Evolutionary conservation across 2,329 filamentous ascomycete genomes (phyloP), one percentile per base, ranked within the genome.

Genomic region (Onygena corvina): DNA sequence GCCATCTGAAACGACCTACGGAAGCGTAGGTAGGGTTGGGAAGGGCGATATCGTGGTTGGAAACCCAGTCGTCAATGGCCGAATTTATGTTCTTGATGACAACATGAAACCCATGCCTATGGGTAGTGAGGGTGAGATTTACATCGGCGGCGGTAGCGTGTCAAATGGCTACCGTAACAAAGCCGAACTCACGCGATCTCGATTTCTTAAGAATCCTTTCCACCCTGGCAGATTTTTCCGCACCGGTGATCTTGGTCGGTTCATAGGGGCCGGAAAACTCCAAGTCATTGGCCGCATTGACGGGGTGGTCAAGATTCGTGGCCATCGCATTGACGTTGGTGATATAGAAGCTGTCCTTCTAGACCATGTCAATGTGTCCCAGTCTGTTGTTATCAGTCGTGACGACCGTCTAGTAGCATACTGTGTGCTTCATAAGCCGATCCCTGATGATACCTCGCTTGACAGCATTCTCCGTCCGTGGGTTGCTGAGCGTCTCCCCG

Each of bases 101-200:
- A 30, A 68, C 1, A 44, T 61, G 35, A 50, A 64, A 2, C 63
- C 65, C 3, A 58, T 69, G 1, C 68, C 72, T 0, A 34, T 60
- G 11, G 71, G 71, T 0, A 45, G 63, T 1, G 56, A 64, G 0
- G 73, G 73, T 3, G 70, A 75, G 51, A 60, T 75, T 3, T 60
- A 40, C 25, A 60, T 75, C 27, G 66, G 57, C 18, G 60, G 62
- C 12, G 53, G 53, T 18, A 57, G 61, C 8, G 56, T 61, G 1
- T 49, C 58, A 2, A n/a, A 42, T 1, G 59, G 59, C 2, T 62
- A 62, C 49, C 35, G 57, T 2, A 53, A 56, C 35, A 36, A 50
- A 2, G n/a, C 29, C 5, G 50, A 54, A 3, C 47, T 58, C 5
- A 59, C 56, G 7, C 29, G 35, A n/a, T 4, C 45, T 1, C 48